A percentile compares a stretch with the other conserved stretches of the same genome.
Conservation (phyloP, 2,329 filamentous ascomycete species). For the Ceratocystis variospora region DNA sequence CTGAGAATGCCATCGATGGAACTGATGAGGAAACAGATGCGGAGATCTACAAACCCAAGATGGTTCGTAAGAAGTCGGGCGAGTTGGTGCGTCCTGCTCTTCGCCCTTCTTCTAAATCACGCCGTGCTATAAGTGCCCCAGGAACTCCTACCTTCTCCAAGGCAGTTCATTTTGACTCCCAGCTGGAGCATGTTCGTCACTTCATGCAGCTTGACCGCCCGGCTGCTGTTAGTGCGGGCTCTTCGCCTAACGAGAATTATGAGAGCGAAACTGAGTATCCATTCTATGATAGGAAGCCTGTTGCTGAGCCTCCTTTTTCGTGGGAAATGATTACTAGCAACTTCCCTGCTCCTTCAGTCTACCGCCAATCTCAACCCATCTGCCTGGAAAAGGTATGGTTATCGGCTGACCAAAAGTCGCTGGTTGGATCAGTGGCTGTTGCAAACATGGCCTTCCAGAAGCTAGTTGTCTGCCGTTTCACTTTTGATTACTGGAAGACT, state of each 20-base stretch:
- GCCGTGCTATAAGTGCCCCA: slow-evolving; percentile 87
- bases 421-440: slow-evolving; percentile 73
- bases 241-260: slow-evolving; percentile 78
- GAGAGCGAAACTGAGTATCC: slow-evolving; percentile 84
- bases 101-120: slow-evolving; percentile 51
- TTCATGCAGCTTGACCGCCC: slow-evolving; percentile 90
- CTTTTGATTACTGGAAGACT: slow-evolving; percentile 96
- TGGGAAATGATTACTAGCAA: slow-evolving; percentile 82
- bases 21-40: slow-evolving; percentile 53
- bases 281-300: slow-evolving; percentile 35
- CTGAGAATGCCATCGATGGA: slow-evolving; percentile 35
- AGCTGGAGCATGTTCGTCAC: slow-evolving; percentile 89
- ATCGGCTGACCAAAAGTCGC: slow-evolving; percentile 71
- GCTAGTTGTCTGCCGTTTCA: slow-evolving; percentile 80
- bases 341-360: slow-evolving; percentile 48
- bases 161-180: slow-evolving; percentile 95
- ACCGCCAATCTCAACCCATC: slow-evolving; percentile 51
- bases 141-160: slow-evolving; percentile 93
- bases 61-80: slow-evolving; percentile 96
- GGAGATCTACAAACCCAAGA: slow-evolving; percentile 60
- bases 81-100: slow-evolving; percentile 90
- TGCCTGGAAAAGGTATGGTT: slow-evolving; percentile 76
- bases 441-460: slow-evolving; percentile 87
- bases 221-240: slow-evolving; percentile 87
- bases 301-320: slow-evolving; percentile 43